phyloP scores from a whole-genome alignment of 768 basidiomycete genomes.

The Cystobasidium tubakii region DNA sequence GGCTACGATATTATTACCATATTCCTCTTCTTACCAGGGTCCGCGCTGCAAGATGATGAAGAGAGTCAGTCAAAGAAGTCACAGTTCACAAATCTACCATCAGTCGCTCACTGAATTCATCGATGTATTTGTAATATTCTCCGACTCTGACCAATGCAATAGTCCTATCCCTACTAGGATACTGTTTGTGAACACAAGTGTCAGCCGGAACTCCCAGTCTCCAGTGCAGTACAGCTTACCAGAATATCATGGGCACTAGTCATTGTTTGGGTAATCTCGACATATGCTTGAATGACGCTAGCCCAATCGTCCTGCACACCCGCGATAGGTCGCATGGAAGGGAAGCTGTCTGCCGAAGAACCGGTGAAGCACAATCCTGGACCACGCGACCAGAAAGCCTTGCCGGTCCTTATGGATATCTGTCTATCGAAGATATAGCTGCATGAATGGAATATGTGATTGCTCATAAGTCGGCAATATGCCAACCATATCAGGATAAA shows the following conservation, averaged over 20 bases:
- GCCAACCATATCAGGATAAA: not conserved
- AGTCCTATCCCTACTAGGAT: slow-evolving; percentile 41
- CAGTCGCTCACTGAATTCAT: slow-evolving; percentile 40
- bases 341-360: slow-evolving; percentile 38
- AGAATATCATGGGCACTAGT: slow-evolving; percentile 41
- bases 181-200: too few species aligned
- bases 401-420: slow-evolving; percentile 42
- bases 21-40: not conserved
- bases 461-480: not conserved
- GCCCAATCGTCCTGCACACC: slow-evolving; percentile 42
- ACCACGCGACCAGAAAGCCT: slow-evolving; percentile 43
- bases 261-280: slow-evolving; percentile 37
- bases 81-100: too few species aligned
- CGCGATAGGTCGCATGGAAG: slow-evolving; percentile 37
- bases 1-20: too few species aligned
- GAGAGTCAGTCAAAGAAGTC: slow-evolving; percentile 11
- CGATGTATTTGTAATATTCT: slow-evolving; percentile 41
- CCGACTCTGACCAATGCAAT: slow-evolving; percentile 37
- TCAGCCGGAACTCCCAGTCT: too few species aligned
- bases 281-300: slow-evolving; percentile 39
- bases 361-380: slow-evolving; percentile 39
- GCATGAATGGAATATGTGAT: slow-evolving; percentile 12
- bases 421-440: slow-evolving; percentile 42
- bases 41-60: not conserved
- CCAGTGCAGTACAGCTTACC: slow-evolving; percentile 1